Evolutionary conservation across 345 rosid species (phyloP).

Genomic region (Punica granatum): DNA sequence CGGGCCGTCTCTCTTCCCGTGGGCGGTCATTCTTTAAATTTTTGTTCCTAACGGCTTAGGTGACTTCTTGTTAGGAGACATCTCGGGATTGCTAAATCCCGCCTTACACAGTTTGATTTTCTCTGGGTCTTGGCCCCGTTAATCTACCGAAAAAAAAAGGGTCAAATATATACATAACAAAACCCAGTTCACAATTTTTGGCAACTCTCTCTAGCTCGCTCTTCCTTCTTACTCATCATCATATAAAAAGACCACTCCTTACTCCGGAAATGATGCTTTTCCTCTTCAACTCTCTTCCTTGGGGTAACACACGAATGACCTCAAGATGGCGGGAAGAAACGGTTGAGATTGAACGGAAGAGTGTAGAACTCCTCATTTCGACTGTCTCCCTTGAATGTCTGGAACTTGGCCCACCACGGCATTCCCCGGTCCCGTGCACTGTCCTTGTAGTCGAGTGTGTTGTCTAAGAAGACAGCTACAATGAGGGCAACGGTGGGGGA

Average conservation of each 20-base stretch:
- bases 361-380: constrained; percentile 92
- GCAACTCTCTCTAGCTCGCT: neutral
- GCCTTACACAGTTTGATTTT: too few relatives aligned
- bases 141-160: too few relatives aligned
- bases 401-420: constrained; percentile 95
- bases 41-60: too few relatives aligned
- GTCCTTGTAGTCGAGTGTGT: constrained; percentile 83
- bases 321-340: constrained; percentile 93
- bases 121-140: too few relatives aligned
- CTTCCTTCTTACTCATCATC: neutral
- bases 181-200: neutral
- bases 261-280: constrained; percentile 23
- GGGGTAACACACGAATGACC: neutral
- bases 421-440: constrained; percentile 83
- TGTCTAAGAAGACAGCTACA: constrained; percentile 77
- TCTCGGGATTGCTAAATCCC: too few relatives aligned
- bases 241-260: neutral
- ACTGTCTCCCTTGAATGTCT: constrained; percentile 81
- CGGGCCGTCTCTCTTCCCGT: too few relatives aligned
- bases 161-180: constrained; percentile 10
- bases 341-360: constrained; percentile 91
- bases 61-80: too few relatives aligned
- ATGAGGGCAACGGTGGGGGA: constrained; percentile 82
- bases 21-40: too few relatives aligned
- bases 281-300: constrained; percentile 2